Base-by-base conservation (phyloP, 352 stramenopile species). In the Hyaloperonospora arabidopsidis region DNA sequence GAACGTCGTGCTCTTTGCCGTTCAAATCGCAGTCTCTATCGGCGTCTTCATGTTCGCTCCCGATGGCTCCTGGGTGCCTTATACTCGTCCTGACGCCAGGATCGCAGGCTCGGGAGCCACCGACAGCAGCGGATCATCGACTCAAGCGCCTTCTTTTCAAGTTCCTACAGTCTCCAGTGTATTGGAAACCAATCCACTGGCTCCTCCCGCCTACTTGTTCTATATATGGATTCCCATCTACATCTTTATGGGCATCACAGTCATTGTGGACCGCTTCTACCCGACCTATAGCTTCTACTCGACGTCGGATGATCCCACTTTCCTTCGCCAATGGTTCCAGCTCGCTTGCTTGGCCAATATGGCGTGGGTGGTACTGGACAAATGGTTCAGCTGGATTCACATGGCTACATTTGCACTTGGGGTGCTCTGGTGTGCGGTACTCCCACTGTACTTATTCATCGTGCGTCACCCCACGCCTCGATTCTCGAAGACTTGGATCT, bases 141-240 rank as follows among this genome's bases (percentile, higher is more conserved):
- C 52, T 39, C 15, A 49, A 14, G 34, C 49, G 35, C 47, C 61
- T 45, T 15, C 48, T n/a, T n/a, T n/a, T 19, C 12, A 53, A 13
- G 54, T 21, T 11, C 48, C 54, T 22, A 45, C 45, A 29, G 61
- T 54, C 43, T 71, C 67, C n/a, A 73, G 61, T 18, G 29, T 72
- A 25, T 46, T 46, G 25, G 51, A 57, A 15, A 66, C 48, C 35
- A 78, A 69, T 28, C 70, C 67, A 15, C 65, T 86, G 47, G 61
- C 71, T 4, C 76, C 76, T 15, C 61, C 67, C 6, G 35, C 49
- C n/a, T 84, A 73, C 51, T 61, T 78, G 35, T 65, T 78, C 23
- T 71, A 59, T 46, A 79, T 86, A 22, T 86, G 76, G 74, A 41
- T 79, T 34, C 61, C 61, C 28, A 69, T 86, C 43, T 86, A 84